Percentiles rank a stretch among this genome's conserved stretches.
phyloP scores from a whole-genome alignment of 805 yeast species.

The Kuraishia ogatae region DNA sequence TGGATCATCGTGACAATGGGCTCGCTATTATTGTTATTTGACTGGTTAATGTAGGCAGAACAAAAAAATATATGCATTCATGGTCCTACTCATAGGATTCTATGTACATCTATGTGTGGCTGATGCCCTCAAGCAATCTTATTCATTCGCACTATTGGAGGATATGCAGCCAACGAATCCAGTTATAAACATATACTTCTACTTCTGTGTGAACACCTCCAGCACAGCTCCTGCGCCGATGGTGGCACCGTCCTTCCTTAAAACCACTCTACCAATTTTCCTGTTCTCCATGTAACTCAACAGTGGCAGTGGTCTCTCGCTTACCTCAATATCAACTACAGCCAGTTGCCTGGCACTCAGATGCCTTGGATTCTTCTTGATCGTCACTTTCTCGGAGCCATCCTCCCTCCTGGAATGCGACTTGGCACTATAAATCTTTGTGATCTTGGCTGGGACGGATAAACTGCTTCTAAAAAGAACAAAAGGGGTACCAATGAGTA shows the following conservation, averaged over 20 bases:
- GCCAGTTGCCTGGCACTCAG: slow-evolving; percentile 55
- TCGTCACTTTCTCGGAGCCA: slow-evolving; percentile 28
- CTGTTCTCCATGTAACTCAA: slow-evolving; percentile 37
- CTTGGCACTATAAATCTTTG: slow-evolving; percentile 30
- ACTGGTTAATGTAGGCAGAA: slow-evolving; percentile 29
- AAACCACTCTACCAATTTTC: slow-evolving; percentile 57
- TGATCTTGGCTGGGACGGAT: slow-evolving; percentile 60
- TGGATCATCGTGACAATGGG: slow-evolving; percentile 48
- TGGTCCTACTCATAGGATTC: not conserved
- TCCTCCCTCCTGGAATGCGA: slow-evolving; percentile 15
- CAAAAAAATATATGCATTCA: not conserved
- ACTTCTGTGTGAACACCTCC: slow-evolving; percentile 5
- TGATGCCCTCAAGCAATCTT: too few relatives aligned
- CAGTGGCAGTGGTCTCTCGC: slow-evolving; percentile 42
- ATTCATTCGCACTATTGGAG: too few relatives aligned
- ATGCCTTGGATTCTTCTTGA: slow-evolving; percentile 40
- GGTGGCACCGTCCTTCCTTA: slow-evolving; percentile 62
- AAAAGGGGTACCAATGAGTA: slow-evolving; percentile 73
- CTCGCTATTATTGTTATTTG: slow-evolving; percentile 44
- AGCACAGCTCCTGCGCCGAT: slow-evolving; percentile 39
- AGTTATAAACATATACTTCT: too few relatives aligned
- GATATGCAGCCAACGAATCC: too few relatives aligned
- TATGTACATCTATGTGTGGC: not conserved
- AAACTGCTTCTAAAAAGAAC: slow-evolving; percentile 70
- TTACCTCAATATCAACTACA: slow-evolving; percentile 42